phyloP scores from a whole-genome alignment of 176 grass and related monocot species.

The Oryza australiensis region DNA sequence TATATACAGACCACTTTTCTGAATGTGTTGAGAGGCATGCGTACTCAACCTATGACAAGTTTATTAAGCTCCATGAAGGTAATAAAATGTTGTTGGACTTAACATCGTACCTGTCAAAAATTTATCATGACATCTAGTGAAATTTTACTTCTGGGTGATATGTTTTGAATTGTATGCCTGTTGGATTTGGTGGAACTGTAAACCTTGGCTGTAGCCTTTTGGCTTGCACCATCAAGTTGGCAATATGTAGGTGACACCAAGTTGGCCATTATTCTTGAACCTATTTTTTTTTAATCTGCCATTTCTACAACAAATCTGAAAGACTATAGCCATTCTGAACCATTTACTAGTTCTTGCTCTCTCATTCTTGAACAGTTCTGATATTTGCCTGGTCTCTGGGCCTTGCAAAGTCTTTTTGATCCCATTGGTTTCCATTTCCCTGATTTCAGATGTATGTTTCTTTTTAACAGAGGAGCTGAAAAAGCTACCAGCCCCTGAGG shows the following conservation, averaged over 20 bases:
- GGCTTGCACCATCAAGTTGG: not conserved
- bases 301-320: not conserved
- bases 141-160: not conserved
- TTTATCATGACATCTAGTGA: not conserved
- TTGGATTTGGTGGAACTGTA: not conserved
- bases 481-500: conserved; percentile 67
- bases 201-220: not conserved
- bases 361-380: not conserved
- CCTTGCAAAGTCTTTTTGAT: not conserved
- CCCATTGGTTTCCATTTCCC: not conserved
- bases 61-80: conserved; percentile 83
- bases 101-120: not conserved
- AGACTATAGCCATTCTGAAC: not conserved
- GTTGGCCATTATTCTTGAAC: not conserved
- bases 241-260: not conserved
- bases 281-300: not conserved
- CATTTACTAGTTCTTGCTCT: conserved; percentile 15
- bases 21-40: conserved; percentile 98
- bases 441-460: conserved; percentile 27
- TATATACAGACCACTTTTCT: conserved; percentile 88
- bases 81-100: not conserved
- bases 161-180: not conserved
- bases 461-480: conserved; percentile 74
- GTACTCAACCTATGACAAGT: conserved; percentile 97
- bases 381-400: not conserved